Evolutionary conservation across 805 yeast genomes (phyloP), one percentile per base, ranked within the genome.

Genomic region (Priceomyces carsonii): DNA sequence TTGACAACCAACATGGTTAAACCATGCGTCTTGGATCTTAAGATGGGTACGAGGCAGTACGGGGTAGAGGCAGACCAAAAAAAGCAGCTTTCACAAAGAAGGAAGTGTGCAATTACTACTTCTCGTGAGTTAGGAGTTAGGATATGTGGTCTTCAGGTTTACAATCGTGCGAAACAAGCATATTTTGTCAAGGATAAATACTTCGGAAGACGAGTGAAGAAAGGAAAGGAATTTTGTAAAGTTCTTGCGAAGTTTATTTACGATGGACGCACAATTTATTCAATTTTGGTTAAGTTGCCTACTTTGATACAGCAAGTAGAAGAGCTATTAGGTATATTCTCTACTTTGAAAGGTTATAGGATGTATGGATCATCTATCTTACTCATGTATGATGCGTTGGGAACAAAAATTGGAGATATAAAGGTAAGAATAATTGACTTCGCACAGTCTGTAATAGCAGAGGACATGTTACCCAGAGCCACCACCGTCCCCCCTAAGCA

Each of bases 1-100:
- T 64, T 93, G 32, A 93, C 98, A 0, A 74, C 81, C 36, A 86
- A 87, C 16, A 79, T 91, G 80, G 67, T 62, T 19, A 76, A 75
- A 44, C 97, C 99, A 0, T 90, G 96, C 55, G 98, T 91, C 0
- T 65, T 93, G 32, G 99, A 93, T 61, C 69, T 93, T 49, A 93
- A 93, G 56, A 93, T 93, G 98, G 99, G 99, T 0, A 91, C 99
- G 0, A 73, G 99, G 39, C 99, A 93, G 61, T 93, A 93, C 52
- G 99, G 99, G 7, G 83, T 91, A n/a, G 95, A 89, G 44, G 97
- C 98, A 0, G 71, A 73, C 5, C 57, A 63, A 9, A 63, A 79
- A 32, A 93, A 93, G 60, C 83, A 80, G 52, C 55, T 64, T 31
- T 86, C 96, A 1, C 99, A 93, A 63, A 64, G 86, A 21, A 70